These are phyloP conservation scores for Vaccinium darrowii DNA, from an alignment of 148 eudicot genomes.

Conservation along the genomic window DNA sequence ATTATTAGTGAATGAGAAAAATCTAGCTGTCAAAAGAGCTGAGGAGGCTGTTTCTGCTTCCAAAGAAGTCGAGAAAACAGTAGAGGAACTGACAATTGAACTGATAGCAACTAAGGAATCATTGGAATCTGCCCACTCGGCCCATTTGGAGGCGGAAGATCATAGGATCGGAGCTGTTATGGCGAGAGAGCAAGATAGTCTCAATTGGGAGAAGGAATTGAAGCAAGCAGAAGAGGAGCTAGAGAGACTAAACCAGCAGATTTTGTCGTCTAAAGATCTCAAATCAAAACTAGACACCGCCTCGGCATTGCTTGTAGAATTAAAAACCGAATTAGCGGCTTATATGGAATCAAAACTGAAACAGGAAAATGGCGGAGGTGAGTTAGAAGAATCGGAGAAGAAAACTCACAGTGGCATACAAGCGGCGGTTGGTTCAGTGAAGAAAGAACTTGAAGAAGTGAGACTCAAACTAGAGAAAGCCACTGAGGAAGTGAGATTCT, in stretches of 20 bases:
- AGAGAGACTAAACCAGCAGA: conserved; percentile 53
- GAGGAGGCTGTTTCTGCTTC: conserved; percentile 62
- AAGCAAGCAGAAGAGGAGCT: conserved; percentile 85
- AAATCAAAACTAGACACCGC: conserved; percentile 67
- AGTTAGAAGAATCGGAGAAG: conserved; percentile 26
- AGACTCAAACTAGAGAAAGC: conserved; percentile 67
- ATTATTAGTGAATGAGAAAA: conserved; percentile 54
- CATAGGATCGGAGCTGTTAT: conserved; percentile 84
- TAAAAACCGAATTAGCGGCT: conserved; percentile 79
- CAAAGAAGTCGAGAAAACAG: conserved; percentile 80
- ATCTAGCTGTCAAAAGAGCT: conserved; percentile 69
- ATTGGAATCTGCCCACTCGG: conserved; percentile 82
- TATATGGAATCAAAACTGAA: conserved; percentile 78
- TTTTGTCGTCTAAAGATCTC: conserved; percentile 63
- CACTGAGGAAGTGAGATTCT: conserved; percentile 54
- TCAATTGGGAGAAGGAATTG: conserved; percentile 79
- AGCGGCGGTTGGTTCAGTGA: conserved; percentile 48
- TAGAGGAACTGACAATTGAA: conserved; percentile 84
- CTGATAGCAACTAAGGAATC: conserved; percentile 75
- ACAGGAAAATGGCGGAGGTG: conserved; percentile 35
- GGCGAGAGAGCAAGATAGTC: conserved; percentile 82
- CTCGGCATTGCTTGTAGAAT: conserved; percentile 47
- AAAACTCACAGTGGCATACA: conserved; percentile 55
- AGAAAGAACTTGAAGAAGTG: conserved; percentile 72
- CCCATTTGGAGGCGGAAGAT: conserved; percentile 94